phyloP scores from a whole-genome alignment of 257 asterid genomes.

The Solanum arcanum region DNA sequence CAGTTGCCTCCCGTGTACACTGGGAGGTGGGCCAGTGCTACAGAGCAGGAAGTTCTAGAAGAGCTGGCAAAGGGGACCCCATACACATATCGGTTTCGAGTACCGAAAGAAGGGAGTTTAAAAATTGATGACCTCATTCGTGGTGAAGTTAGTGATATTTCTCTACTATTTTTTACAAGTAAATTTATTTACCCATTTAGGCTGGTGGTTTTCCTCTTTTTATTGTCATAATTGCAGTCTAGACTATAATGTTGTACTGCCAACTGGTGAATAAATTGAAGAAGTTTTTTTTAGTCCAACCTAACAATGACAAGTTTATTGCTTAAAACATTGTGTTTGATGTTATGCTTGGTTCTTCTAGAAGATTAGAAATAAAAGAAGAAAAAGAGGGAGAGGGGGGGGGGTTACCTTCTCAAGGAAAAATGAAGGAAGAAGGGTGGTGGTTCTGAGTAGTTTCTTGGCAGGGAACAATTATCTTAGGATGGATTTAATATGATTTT shows the following conservation, averaged over 20 bases:
- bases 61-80: constrained; percentile 79
- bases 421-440: background rate
- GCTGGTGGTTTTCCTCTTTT: background rate
- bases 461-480: background rate
- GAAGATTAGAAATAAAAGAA: background rate
- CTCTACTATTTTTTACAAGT: background rate
- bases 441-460: background rate
- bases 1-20: constrained; percentile 84
- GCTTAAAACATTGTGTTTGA: background rate
- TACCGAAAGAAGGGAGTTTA: constrained; percentile 73
- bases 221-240: background rate
- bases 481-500: background rate
- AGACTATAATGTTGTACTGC: background rate
- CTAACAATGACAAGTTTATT: background rate
- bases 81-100: constrained; percentile 78
- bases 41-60: constrained; percentile 51
- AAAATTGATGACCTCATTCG: constrained; percentile 82
- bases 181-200: background rate
- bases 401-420: background rate
- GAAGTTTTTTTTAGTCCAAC: background rate
- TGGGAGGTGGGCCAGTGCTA: constrained; percentile 87
- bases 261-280: background rate
- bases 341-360: background rate
- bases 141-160: constrained; percentile 56
- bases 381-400: background rate